Conservation (phyloP, 495 filamentous ascomycete genomes). For the Saxophila tyrrhenica region DNA sequence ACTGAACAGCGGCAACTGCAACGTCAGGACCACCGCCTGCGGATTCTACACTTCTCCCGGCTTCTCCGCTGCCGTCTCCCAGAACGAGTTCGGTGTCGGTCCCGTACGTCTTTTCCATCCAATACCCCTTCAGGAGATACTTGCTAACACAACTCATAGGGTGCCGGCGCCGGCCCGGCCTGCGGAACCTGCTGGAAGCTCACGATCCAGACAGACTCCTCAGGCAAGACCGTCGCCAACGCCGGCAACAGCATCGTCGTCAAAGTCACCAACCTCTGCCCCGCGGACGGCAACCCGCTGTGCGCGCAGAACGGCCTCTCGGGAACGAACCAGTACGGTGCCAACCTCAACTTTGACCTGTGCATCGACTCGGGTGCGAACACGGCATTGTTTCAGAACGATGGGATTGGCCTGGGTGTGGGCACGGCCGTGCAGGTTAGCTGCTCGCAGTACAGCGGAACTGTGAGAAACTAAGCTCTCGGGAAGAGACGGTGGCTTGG, state of each 20-base stretch:
- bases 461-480: conserved; percentile 5
- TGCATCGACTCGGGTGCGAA: conserved; percentile 29
- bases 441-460: conserved; percentile 17
- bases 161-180: conserved; percentile 26
- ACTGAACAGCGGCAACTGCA: conserved; percentile 13
- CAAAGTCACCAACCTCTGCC: conserved; percentile 22
- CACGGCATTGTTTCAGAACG: conserved; percentile 27
- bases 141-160: conserved; percentile 4
- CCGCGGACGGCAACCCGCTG: conserved; percentile 22
- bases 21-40: conserved; percentile 16
- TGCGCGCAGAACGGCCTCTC: conserved; percentile 23
- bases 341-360: conserved; percentile 32
- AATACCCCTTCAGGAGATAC: no score
- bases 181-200: conserved; percentile 31
- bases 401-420: conserved; percentile 22
- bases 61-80: conserved; percentile 27
- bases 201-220: conserved; percentile 20
- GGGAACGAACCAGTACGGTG: conserved; percentile 28
- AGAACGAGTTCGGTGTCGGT: conserved; percentile 30
- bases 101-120: no score
- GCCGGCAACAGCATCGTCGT: conserved; percentile 32
- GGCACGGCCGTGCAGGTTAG: conserved; percentile 24
- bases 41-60: conserved; percentile 16
- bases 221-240: conserved; percentile 20
- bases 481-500: no score